These are phyloP conservation scores for Platismatia glauca DNA, from an alignment of 495 filamentous ascomycete species.

Conservation along the genomic window DNA sequence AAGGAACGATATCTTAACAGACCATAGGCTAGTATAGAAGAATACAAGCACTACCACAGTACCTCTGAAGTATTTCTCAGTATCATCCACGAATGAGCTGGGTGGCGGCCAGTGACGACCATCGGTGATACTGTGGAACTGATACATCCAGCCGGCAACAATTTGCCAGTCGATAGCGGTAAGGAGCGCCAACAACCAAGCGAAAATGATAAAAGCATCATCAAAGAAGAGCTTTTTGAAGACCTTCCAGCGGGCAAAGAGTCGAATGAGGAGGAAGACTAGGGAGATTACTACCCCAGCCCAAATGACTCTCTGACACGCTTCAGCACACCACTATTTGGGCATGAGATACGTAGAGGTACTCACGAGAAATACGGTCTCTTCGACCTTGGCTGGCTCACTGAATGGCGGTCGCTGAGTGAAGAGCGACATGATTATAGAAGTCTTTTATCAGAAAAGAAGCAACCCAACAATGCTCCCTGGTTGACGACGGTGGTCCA, in stretches of 20 bases:
- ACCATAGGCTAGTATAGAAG: constrained; percentile 24
- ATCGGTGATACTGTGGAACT: not conserved
- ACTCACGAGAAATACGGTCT: too few relatives aligned
- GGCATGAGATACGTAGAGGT: too few relatives aligned
- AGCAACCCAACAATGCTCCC: too few relatives aligned
- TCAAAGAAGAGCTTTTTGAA: constrained; percentile 6
- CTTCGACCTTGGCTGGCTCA: too few relatives aligned
- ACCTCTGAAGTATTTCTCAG: constrained; percentile 14
- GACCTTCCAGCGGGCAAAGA: not conserved
- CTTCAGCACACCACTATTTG: too few relatives aligned
- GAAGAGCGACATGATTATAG: too few relatives aligned
- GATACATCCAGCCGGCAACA: not conserved
- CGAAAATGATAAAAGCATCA: not conserved
- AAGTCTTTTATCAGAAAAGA: too few relatives aligned
- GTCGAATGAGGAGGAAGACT: not conserved
- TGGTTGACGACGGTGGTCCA: too few relatives aligned
- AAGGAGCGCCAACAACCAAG: not conserved
- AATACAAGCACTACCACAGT: constrained; percentile 17
- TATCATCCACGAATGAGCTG: not conserved
- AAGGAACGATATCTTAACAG: constrained; percentile 27
- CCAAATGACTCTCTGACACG: not conserved
- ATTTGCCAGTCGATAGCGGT: constrained; percentile 4
- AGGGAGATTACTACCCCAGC: not conserved
- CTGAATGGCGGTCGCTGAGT: too few relatives aligned
- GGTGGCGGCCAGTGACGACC: not conserved